Evolutionary conservation across 495 filamentous ascomycete species (phyloP).

Genomic region (Tuber brumale): DNA sequence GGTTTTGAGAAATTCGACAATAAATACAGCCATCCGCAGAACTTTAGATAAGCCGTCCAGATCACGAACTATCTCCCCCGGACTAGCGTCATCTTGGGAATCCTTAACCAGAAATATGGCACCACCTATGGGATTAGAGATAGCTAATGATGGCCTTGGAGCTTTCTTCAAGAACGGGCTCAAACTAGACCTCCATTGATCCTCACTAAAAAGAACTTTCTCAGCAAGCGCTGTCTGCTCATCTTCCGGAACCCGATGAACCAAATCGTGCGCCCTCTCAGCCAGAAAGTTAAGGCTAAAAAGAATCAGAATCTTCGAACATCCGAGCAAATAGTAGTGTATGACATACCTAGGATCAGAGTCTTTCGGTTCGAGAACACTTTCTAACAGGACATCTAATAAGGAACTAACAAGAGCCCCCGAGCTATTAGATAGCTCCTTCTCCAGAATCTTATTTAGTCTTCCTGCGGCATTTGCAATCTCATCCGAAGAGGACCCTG

Average conservation of each 20-base stretch:
- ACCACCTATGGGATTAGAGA: conserved; percentile 66
- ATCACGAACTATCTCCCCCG: conserved; percentile 47
- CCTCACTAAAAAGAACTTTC: conserved; percentile 48
- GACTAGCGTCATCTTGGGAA: not conserved
- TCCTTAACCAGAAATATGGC: conserved; percentile 58
- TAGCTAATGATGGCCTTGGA: conserved; percentile 58
- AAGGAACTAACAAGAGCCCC: conserved; percentile 42
- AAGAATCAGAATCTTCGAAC: conserved; percentile 5
- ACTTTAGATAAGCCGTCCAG: conserved; percentile 61
- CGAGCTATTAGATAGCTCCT: conserved; percentile 43
- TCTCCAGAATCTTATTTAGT: conserved; percentile 46
- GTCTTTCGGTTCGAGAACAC: conserved; percentile 48
- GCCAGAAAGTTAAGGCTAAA: conserved; percentile 52
- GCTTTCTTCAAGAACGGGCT: conserved; percentile 52
- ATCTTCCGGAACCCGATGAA: conserved; percentile 44
- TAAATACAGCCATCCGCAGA: conserved; percentile 66
- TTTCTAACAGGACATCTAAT: conserved; percentile 51
- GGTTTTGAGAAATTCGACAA: conserved; percentile 49
- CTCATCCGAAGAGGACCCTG: conserved; percentile 53
- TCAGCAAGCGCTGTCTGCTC: conserved; percentile 42
- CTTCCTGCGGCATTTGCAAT: conserved; percentile 49
- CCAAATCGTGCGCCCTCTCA: conserved; percentile 50
- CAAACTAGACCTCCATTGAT: conserved; percentile 53
- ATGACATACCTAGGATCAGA: conserved; percentile 49
- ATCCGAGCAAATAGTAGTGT: not conserved